Percentiles rank a stretch among this genome's conserved stretches.
Evolutionary conservation across 2,329 filamentous ascomycete species (phyloP).

Genomic region (Ceratocystiopsis brevicomis): DNA sequence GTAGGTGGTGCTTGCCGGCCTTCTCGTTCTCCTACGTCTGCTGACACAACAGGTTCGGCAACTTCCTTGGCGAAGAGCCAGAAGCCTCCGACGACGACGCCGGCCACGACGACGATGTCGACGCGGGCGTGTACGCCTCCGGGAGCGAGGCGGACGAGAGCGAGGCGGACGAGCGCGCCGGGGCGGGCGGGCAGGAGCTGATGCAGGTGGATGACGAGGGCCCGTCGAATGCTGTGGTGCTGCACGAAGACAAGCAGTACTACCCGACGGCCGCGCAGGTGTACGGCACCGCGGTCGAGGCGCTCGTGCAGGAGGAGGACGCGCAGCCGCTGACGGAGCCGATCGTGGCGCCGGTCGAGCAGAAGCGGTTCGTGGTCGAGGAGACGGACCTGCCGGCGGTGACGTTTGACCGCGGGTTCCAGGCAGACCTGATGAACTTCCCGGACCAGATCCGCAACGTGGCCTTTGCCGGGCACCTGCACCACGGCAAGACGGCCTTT

Average conservation of each 20-base stretch:
- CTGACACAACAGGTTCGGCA: slow-evolving; percentile 57
- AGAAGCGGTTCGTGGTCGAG: slow-evolving; percentile 91
- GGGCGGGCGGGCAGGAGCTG: slow-evolving; percentile 48
- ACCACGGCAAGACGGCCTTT: slow-evolving; percentile 94
- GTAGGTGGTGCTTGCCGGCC: slow-evolving; percentile 26
- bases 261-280: slow-evolving; percentile 96
- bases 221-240: slow-evolving; percentile 86
- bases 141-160: slow-evolving; percentile 42
- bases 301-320: slow-evolving; percentile 91
- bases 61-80: slow-evolving; percentile 87
- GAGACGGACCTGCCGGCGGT: slow-evolving; percentile 81
- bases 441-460: slow-evolving; percentile 89
- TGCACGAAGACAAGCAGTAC: slow-evolving; percentile 99
- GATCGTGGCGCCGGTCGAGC: slow-evolving; percentile 79
- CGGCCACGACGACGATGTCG: slow-evolving; percentile 46
- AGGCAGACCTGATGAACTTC: slow-evolving; percentile 91
- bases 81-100: slow-evolving; percentile 75
- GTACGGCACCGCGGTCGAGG: slow-evolving; percentile 87
- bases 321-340: slow-evolving; percentile 81
- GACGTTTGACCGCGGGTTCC: slow-evolving; percentile 72
- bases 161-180: slow-evolving; percentile 39
- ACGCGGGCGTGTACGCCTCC: slow-evolving; percentile 63
- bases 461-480: slow-evolving; percentile 77
- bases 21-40: slow-evolving; percentile 5
- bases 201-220: slow-evolving; percentile 84